A percentile compares a stretch with the other conserved stretches of the same genome.
These are phyloP conservation scores for Picochlorum sp. DNA, from an alignment of 139 green algal species.

Conservation along the genomic window DNA sequence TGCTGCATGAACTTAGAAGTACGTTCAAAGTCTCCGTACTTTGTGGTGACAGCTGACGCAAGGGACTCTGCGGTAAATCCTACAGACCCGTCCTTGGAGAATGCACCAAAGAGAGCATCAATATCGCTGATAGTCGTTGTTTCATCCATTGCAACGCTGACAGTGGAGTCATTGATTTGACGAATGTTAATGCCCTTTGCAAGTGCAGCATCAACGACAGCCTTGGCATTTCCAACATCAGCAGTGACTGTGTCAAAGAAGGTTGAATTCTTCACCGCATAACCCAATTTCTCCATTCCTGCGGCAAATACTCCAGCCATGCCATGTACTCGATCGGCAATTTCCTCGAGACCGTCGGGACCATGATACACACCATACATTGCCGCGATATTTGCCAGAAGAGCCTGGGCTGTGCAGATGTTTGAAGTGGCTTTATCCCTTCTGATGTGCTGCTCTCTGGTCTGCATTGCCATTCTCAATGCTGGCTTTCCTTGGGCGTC, in stretches of 20 bases:
- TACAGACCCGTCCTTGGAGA: constrained; percentile 46
- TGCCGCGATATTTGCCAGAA: constrained; percentile 96
- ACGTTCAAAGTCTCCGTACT: constrained; percentile 39
- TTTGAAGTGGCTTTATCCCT: constrained; percentile 99
- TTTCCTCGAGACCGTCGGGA: constrained; percentile 82
- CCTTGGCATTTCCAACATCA: constrained; percentile 22
- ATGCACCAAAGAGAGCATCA: constrained; percentile 68
- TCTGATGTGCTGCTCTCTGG: constrained; percentile 98
- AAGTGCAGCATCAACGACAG: constrained; percentile 15
- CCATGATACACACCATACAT: constrained; percentile 98
- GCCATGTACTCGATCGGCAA: constrained; percentile 77
- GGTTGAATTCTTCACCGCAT: constrained; percentile 18
- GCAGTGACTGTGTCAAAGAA: constrained; percentile 97
- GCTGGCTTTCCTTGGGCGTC: constrained; percentile 79
- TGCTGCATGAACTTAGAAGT: constrained; percentile 64
- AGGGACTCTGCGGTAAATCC: constrained; percentile 67
- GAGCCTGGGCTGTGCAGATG: constrained; percentile 97
- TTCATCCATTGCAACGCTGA: constrained; percentile 88
- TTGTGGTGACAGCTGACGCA: constrained; percentile 13
- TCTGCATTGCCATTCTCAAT: constrained; percentile 99
- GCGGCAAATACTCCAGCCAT: constrained; percentile 72
- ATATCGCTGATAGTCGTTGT: constrained; percentile 81
- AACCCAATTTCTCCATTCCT: constrained; percentile 64
- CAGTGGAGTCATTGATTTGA: constrained; percentile 43
- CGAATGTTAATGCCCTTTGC: constrained; percentile 74